Percentiles rank a stretch among this genome's conserved stretches.
Conservation (phyloP, 306 rosid species). For the Corylus heterophylla region DNA sequence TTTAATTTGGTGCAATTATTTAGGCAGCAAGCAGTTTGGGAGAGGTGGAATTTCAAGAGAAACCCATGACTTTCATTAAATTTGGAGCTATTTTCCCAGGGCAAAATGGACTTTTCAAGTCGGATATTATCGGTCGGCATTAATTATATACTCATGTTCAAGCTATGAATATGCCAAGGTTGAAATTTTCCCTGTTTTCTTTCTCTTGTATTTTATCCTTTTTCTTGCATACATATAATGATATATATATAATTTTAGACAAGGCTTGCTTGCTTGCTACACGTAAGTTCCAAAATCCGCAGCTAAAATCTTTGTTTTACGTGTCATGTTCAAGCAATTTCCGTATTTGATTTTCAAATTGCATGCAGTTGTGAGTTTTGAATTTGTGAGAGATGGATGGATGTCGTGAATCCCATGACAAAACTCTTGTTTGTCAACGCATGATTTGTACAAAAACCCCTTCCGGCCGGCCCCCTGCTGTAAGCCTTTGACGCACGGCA, state of each 20-base stretch:
- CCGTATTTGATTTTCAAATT: not conserved
- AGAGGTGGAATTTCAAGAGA: slow-evolving; percentile 49
- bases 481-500: too few species aligned
- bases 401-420: not conserved
- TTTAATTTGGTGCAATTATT: slow-evolving; percentile 26
- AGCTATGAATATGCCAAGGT: slow-evolving; percentile 15
- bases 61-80: slow-evolving; percentile 76
- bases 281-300: too few species aligned
- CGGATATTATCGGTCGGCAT: slow-evolving; percentile 28
- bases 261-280: too few species aligned
- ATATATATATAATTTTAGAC: too few species aligned
- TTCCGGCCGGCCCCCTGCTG: too few species aligned
- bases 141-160: slow-evolving; percentile 20
- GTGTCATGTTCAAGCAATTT: too few species aligned
- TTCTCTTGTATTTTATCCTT: not conserved
- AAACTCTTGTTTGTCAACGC: not conserved
- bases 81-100: slow-evolving; percentile 33
- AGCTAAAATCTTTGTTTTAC: too few species aligned
- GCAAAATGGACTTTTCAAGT: slow-evolving; percentile 30
- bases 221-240: not conserved
- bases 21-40: slow-evolving; percentile 30
- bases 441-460: too few species aligned
- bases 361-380: not conserved
- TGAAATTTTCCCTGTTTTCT: slow-evolving; percentile 5
- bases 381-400: not conserved